Evolutionary conservation across 2,329 filamentous ascomycete genomes (phyloP), one percentile per base, ranked within the genome.

Genomic region (Cercospora zeae-maydis): DNA sequence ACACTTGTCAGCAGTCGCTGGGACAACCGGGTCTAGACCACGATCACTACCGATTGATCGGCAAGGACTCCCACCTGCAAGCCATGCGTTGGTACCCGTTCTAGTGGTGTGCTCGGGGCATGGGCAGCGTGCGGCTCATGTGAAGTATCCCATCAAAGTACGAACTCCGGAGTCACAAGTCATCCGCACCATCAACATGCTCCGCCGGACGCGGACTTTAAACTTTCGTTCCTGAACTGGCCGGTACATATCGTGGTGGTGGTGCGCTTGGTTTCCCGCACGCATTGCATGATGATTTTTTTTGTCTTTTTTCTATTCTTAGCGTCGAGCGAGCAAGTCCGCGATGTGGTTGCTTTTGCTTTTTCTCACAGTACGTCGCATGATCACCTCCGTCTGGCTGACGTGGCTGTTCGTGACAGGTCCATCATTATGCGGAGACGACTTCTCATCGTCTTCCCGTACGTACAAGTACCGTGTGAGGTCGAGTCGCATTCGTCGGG

Each of bases 191-290:
- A 30, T 51, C 47, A 14, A 8, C 47, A 30, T 21, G 37, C 27
- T 51, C 14, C n/a, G n/a, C n/a, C n/a, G n/a, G n/a, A n/a, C n/a
- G n/a, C n/a, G n/a, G n/a, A n/a, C n/a, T n/a, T n/a, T n/a, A n/a
- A n/a, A 30, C 47, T 51, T 51, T 51, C 21, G 47, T 51, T 51
- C 47, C 47, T 51, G 47, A 51, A 51, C 47, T 31, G 19, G n/a
- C 47, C 47, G 47, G 37, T 42, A 5, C n/a, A 49, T 49, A 49
- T 51, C 47, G n/a, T 14, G 21, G 47, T 21, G 21, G 47, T 14
- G 24, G 47, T 31, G 47, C 19, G 24, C 47, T 19, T 42, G 16
- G n/a, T n/a, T n/a, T n/a, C n/a, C n/a, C n/a, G n/a, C n/a, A n/a
- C n/a, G n/a, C n/a, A n/a, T n/a, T n/a, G n/a, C n/a, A n/a, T n/a